phyloP scores from a whole-genome alignment of 148 eudicot genomes.

The Silene uniflora region DNA sequence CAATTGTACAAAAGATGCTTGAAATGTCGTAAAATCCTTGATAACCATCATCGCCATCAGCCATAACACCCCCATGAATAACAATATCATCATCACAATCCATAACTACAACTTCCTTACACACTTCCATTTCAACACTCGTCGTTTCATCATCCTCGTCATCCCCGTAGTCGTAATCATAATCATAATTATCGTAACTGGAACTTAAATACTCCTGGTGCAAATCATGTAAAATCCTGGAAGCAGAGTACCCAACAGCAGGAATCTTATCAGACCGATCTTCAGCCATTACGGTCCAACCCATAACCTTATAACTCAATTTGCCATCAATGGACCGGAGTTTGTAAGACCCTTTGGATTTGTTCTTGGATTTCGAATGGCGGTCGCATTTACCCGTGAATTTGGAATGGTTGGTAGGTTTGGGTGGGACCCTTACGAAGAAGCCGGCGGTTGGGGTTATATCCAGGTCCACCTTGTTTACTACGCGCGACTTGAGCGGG shows the following conservation, averaged over 20 bases:
- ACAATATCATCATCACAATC: conserved; percentile 2
- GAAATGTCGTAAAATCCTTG: conserved; percentile 44
- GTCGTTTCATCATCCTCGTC: not conserved
- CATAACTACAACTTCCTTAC: not conserved
- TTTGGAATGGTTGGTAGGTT: conserved; percentile 84
- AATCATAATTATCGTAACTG: conserved; percentile 1
- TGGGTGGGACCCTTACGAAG: conserved; percentile 50
- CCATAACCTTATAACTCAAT: conserved; percentile 22
- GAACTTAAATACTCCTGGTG: not conserved
- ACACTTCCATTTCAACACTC: not conserved
- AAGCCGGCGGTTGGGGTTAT: conserved; percentile 50
- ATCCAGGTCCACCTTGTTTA: conserved; percentile 29
- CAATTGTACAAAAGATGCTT: conserved; percentile 27
- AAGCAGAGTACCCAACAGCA: conserved; percentile 44
- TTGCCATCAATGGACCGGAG: conserved; percentile 18
- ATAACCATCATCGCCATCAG: conserved; percentile 31
- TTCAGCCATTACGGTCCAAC: conserved; percentile 32
- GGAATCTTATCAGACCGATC: conserved; percentile 21
- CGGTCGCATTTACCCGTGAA: conserved; percentile 64
- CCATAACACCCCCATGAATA: conserved; percentile 18
- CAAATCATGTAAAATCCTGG: conserved; percentile 36
- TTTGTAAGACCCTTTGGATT: conserved; percentile 54
- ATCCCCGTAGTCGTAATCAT: conserved; percentile 7
- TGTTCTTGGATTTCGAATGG: conserved; percentile 57
- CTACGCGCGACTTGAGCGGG: conserved; percentile 24